phyloP scores from a whole-genome alignment of 352 stramenopile genomes.

The Elongisporangium prolatum region DNA sequence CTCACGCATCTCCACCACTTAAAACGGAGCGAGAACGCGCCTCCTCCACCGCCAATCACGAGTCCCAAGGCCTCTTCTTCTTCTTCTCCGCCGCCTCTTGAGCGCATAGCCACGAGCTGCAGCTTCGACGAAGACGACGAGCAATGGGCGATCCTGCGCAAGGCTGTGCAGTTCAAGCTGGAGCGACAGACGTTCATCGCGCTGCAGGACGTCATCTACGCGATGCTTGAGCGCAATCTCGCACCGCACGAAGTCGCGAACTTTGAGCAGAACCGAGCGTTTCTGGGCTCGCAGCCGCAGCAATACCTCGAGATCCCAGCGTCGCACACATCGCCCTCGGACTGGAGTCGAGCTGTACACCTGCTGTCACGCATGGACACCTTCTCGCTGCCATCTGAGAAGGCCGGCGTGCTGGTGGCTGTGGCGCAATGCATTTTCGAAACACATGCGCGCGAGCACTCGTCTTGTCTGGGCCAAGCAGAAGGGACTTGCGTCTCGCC shows the following conservation, averaged over 20 bases:
- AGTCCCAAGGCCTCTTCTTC: slow-evolving; percentile 2
- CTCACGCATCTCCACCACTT: slow-evolving; percentile 31
- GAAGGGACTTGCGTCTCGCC: slow-evolving; percentile 1
- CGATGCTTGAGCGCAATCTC: slow-evolving; percentile 34
- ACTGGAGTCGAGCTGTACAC: slow-evolving; percentile 46
- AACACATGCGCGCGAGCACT: slow-evolving; percentile 47
- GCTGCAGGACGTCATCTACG: slow-evolving; percentile 65
- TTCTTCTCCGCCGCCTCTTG: neutral
- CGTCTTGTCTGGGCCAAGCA: slow-evolving; percentile 5
- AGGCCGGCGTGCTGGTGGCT: slow-evolving; percentile 55
- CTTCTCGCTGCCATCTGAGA: slow-evolving; percentile 66
- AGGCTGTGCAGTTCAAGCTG: slow-evolving; percentile 51
- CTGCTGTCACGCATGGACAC: slow-evolving; percentile 66
- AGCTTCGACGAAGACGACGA: slow-evolving; percentile 24
- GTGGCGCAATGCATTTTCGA: slow-evolving; percentile 73
- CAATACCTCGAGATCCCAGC: slow-evolving; percentile 57
- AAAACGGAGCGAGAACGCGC: slow-evolving; percentile 3
- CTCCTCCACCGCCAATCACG: slow-evolving; percentile 4
- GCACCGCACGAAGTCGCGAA: slow-evolving; percentile 30
- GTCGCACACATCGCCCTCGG: slow-evolving; percentile 38
- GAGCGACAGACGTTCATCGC: slow-evolving; percentile 64
- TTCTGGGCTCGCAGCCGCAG: slow-evolving; percentile 37
- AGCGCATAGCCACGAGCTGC: neutral
- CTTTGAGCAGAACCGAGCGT: slow-evolving; percentile 51
- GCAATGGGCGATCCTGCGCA: slow-evolving; percentile 47